phyloP scores from a whole-genome alignment of 768 basidiomycete species.

The Pleurotus salmoneostramineus region DNA sequence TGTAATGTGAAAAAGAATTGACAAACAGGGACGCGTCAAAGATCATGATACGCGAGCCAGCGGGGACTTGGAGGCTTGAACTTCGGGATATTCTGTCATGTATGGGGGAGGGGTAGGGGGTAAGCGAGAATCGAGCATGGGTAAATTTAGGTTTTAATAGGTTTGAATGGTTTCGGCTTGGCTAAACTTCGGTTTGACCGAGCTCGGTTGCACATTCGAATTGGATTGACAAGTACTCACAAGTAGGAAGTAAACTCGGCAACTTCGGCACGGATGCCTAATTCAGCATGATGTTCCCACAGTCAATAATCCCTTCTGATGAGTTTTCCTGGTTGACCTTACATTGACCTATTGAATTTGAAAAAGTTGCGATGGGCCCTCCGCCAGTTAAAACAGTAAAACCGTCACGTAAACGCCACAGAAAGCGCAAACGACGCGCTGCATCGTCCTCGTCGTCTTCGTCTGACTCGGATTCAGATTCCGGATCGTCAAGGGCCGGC shows the following conservation, averaged over 20 bases:
- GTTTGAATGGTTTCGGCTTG: too few species aligned
- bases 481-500: constrained; percentile 16
- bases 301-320: constrained; percentile 9
- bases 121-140: background rate
- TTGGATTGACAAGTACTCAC: too few species aligned
- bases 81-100: background rate
- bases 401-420: constrained; percentile 38
- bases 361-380: constrained; percentile 18
- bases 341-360: constrained; percentile 15
- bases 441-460: constrained; percentile 36
- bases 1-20: too few species aligned
- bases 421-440: constrained; percentile 53
- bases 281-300: background rate
- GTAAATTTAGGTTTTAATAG: too few species aligned
- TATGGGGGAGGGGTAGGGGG: background rate
- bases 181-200: too few species aligned
- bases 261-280: constrained; percentile 15
- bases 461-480: constrained; percentile 28
- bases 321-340: background rate
- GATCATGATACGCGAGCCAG: background rate
- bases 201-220: too few species aligned
- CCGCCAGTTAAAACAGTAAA: constrained; percentile 26
- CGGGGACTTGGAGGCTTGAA: background rate
- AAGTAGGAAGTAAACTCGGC: constrained; percentile 3
- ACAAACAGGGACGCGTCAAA: background rate